Percentiles rank a stretch among this genome's conserved stretches.
Evolutionary conservation across 805 yeast species (phyloP).

Genomic region (Danielozyma ontarioensis): DNA sequence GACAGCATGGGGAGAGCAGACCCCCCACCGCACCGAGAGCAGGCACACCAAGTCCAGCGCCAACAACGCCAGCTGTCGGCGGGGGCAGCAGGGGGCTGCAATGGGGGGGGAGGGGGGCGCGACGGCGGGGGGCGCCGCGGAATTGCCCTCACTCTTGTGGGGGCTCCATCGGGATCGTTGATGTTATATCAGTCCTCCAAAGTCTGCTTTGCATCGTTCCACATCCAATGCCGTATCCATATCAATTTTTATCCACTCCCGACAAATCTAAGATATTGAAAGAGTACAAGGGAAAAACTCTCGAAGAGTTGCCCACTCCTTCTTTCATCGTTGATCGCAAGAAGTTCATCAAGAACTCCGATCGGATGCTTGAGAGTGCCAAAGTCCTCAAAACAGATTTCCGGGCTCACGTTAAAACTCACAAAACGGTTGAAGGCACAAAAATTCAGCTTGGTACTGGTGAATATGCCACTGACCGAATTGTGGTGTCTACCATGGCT

Average conservation of each 20-base stretch:
- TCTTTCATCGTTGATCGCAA: slow-evolving; percentile 44
- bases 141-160: no score
- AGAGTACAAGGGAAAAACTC: slow-evolving; percentile 35
- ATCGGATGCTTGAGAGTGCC: slow-evolving; percentile 45
- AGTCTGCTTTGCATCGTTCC: no score
- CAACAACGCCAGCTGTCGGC: no score
- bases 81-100: no score
- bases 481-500: slow-evolving; percentile 63
- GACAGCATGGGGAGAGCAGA: no score
- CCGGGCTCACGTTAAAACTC: slow-evolving; percentile 74
- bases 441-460: slow-evolving; percentile 44
- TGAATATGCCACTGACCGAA: slow-evolving; percentile 37
- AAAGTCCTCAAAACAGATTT: slow-evolving; percentile 37
- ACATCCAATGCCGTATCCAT: no score
- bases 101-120: no score
- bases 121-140: no score
- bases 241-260: slow-evolving; percentile 10
- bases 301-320: slow-evolving; percentile 55
- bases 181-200: no score
- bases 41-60: no score
- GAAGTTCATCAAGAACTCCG: slow-evolving; percentile 40
- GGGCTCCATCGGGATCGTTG: no score
- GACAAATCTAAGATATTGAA: slow-evolving; percentile 16
- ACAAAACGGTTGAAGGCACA: slow-evolving; percentile 61
- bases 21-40: no score